Evolutionary conservation across 768 basidiomycete genomes (phyloP), one percentile per base, ranked within the genome.

Genomic region (Leccinum boreale): DNA sequence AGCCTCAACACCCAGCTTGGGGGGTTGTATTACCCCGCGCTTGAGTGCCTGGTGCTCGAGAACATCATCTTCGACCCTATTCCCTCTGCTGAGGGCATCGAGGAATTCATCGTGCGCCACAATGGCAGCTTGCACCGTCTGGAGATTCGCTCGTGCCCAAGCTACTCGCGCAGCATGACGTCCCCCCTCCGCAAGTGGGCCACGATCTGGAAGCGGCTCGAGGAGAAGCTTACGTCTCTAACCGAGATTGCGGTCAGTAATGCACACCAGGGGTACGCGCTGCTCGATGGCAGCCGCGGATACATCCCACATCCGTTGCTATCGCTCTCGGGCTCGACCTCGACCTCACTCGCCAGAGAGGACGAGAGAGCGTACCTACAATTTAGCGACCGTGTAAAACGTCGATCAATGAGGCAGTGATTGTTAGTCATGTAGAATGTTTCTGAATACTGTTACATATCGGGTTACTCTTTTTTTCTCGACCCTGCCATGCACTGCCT

Each of bases 61-160:
- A 71, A 68, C 17, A 66, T 69, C 4, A 44, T 71, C 26, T 69
- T 73, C 21, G 72, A 72, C 50, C 64, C 56, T 9, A 56, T 56
- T 1, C 53, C 60, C 15, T 61, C 62, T 23, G 17, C 36, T 1
- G 62, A 66, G 26, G 70, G 67, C 10, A 56, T 73, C 2, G 70
- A 72, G 15, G 70, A 70, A 2, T 73, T 72, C 26, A 56, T 73
- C 26, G 1, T 71, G 17, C 71, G 68, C 15, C 72, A 72, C 61
- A 73, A 71, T 50, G 51, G 42, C 24, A 58, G 50, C 26, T 39
- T 71, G 4, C 66, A 62, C 5, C 62, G 59, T 35, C 49, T 71
- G 4, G 70, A 73, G 28, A 39, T 71, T 24, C 59, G 26, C 49
- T 65, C 64, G 3, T 71, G 71, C 44, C 46, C 64, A 1, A 73